Base-by-base conservation (phyloP, 2,329 filamentous ascomycete species). In the Ophiostoma quercus region DNA sequence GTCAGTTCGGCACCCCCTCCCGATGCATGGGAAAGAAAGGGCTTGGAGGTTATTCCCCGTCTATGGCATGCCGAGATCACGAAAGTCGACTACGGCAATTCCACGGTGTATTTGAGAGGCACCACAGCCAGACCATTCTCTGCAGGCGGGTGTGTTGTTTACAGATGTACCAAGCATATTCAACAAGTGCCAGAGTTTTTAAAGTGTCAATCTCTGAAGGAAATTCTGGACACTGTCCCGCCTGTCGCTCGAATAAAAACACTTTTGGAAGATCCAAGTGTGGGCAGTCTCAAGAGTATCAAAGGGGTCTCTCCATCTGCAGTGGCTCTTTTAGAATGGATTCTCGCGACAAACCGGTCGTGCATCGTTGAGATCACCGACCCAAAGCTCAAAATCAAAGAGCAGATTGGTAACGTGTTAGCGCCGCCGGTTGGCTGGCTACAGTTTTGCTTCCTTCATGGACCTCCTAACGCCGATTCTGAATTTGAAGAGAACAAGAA, bases 381-480 rank as follows among this genome's bases (percentile, higher is more conserved):
- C 9, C 76, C 71, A 16, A 68, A 70, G 11, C 63, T 57, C 9
- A 47, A 62, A 60, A 39, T 68, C 5, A 54, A 54, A 22, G 67
- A 70, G n/a, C 3, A 16, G 6, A 12, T 14, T 14, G 1, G 2
- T 3, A 22, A 43, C 54, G 22, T 2, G 6, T 5, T 3, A 3
- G 8, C 1, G 43, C 25, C 34, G 32, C 32, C 62, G 0, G 6
- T 75, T 82, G 0, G 82, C 79, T 94, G 88, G 84, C 82, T 92
- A 70, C 93, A 97, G 77, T 97, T 97, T 75, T 86, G 92, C 37
- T 92, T 97, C 74, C 89, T 90, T 0, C 94, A 96, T 81, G 94
- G 93, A 9, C 90, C 92, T 0, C 92, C 92, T 0, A 92, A 96
- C 75, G 96, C 94, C 75, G 94, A 97, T 76, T 82, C 89, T 43